Conservation (phyloP, 2,329 filamentous ascomycete genomes). For the Malbranchea cinnamomea region DNA sequence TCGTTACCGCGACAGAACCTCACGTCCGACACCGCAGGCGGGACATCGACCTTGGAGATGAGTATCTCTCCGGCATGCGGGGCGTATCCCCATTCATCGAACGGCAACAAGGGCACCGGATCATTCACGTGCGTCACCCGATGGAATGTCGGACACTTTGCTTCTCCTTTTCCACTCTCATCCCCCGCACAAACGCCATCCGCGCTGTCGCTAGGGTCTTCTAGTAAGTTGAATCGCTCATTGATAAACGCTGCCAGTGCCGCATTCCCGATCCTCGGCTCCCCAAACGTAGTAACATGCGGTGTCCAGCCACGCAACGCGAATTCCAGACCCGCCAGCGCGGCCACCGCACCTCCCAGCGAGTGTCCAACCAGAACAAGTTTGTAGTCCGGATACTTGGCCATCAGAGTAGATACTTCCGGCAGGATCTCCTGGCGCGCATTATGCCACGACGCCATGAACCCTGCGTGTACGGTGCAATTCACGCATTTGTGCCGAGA, state of each 20-base stretch:
- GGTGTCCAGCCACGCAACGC: slow-evolving; percentile 61
- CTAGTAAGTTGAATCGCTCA: slow-evolving; percentile 29
- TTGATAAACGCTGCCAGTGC: slow-evolving; percentile 41
- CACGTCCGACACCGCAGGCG: slow-evolving; percentile 56
- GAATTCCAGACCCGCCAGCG: slow-evolving; percentile 72
- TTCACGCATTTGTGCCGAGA: slow-evolving; percentile 51
- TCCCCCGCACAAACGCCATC: background rate
- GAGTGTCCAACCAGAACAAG: slow-evolving; percentile 79
- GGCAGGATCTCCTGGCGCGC: slow-evolving; percentile 57
- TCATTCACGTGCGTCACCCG: slow-evolving; percentile 77
- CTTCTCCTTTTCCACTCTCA: slow-evolving; percentile 3
- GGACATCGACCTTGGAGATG: slow-evolving; percentile 57
- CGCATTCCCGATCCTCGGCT: slow-evolving; percentile 52
- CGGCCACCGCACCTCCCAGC: slow-evolving; percentile 80
- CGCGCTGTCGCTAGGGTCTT: slow-evolving; percentile 6
- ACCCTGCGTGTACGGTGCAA: slow-evolving; percentile 87
- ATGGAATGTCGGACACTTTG: slow-evolving; percentile 38
- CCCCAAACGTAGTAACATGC: slow-evolving; percentile 78
- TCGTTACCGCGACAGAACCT: slow-evolving; percentile 53
- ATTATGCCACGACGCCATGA: slow-evolving; percentile 69
- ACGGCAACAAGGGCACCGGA: slow-evolving; percentile 74
- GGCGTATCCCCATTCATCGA: slow-evolving; percentile 74
- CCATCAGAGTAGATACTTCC: slow-evolving; percentile 44
- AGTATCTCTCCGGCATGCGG: slow-evolving; percentile 80
- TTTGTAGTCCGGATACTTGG: slow-evolving; percentile 52